Conservation (phyloP, 2,329 filamentous ascomycete genomes). For the Orbilia quercus region DNA sequence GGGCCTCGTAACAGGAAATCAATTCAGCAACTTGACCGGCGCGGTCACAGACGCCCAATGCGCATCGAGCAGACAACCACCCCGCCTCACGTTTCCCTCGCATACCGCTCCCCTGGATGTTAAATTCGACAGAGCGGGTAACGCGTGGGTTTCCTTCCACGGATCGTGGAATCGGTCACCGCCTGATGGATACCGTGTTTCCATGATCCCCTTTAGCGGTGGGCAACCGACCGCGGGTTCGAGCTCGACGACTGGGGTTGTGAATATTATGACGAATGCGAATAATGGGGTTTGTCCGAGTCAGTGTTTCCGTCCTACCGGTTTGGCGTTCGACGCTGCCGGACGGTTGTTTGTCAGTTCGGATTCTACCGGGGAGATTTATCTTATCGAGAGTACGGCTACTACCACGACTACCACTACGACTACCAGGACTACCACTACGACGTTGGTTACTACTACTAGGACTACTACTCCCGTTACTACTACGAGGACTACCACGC, state of each 20-base stretch:
- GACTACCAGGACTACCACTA: constrained; percentile 12
- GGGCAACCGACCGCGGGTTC: constrained; percentile 36
- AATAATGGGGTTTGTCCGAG: constrained; percentile 52
- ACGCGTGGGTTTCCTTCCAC: constrained; percentile 76
- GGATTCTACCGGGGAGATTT: constrained; percentile 75
- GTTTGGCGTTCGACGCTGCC: constrained; percentile 64
- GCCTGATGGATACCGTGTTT: constrained; percentile 63
- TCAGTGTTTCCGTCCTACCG: constrained; percentile 57
- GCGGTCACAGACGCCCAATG: constrained; percentile 66
- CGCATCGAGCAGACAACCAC: constrained; percentile 65
- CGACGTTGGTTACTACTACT: constrained; percentile 8
- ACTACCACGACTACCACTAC: constrained; percentile 26
- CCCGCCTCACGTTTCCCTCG: constrained; percentile 72
- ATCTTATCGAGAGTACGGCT: constrained; percentile 65
- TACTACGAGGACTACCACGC: constrained; percentile 3
- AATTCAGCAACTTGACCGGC: constrained; percentile 66
- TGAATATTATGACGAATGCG: constrained; percentile 56
- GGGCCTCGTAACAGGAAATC: constrained; percentile 66
- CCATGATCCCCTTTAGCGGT: constrained; percentile 62
- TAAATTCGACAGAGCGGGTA: constrained; percentile 71
- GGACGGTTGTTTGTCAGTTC: constrained; percentile 73
- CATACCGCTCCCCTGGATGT: constrained; percentile 79
- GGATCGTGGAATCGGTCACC: constrained; percentile 71
- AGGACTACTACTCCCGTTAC: constrained; percentile 24
- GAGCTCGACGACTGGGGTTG: constrained; percentile 57